Evolutionary conservation across 306 rosid species (phyloP).

Genomic region (Cucumis cinereus): DNA sequence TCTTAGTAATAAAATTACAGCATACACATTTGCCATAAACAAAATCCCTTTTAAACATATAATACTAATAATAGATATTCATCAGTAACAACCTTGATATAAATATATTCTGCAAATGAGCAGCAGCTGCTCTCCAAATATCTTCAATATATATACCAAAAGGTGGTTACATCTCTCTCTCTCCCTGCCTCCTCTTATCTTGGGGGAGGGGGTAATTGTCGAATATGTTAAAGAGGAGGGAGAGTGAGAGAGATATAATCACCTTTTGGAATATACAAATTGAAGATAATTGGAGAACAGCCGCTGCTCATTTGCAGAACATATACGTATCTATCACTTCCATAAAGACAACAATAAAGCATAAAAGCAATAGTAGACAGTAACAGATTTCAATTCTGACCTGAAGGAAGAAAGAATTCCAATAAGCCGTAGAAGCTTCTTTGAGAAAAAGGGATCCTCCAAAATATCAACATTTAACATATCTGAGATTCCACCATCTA

Average conservation of each 20-base stretch:
- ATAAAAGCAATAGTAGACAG: constrained; percentile 11
- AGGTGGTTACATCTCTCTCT: not conserved
- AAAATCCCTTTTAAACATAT: not conserved
- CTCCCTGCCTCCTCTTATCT: not conserved
- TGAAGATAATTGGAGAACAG: too few species aligned
- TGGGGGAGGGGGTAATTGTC: too few species aligned
- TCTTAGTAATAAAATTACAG: not conserved
- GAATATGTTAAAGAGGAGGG: too few species aligned
- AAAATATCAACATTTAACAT: constrained; percentile 37
- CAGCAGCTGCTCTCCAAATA: not conserved
- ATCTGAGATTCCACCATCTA: constrained; percentile 40
- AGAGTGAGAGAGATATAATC: too few species aligned
- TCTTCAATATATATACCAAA: not conserved
- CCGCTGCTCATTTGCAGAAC: too few species aligned
- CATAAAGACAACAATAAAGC: not conserved
- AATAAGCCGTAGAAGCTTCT: constrained; percentile 63
- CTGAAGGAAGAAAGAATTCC: constrained; percentile 66
- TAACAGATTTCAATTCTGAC: constrained; percentile 27
- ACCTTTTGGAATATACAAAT: too few species aligned
- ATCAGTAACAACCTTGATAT: not conserved
- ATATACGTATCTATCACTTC: not conserved
- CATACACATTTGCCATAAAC: not conserved
- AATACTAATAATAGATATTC: not conserved
- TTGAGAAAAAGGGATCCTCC: constrained; percentile 67
- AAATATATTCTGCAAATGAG: not conserved